phyloP scores from a whole-genome alignment of 495 filamentous ascomycete species.

The Articulospora tetracladia region DNA sequence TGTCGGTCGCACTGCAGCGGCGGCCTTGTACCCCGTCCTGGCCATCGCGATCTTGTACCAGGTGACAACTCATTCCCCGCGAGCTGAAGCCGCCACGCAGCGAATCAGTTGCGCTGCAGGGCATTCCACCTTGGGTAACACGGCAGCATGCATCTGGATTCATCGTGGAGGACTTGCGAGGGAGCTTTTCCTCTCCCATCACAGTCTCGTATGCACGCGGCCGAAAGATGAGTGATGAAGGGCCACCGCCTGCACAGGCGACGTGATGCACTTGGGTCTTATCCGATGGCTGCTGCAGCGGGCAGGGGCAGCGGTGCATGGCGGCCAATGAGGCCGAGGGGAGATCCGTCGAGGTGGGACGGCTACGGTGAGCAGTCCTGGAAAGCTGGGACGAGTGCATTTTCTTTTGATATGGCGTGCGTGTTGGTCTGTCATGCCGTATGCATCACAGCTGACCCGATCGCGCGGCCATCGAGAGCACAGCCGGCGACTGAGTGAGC shows the following conservation, averaged over 20 bases:
- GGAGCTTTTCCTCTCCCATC: not conserved
- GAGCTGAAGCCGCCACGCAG: not conserved
- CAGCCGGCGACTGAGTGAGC: too few species aligned
- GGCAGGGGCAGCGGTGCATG: too few species aligned
- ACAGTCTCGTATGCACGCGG: not conserved
- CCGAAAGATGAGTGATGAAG: not conserved
- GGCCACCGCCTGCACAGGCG: not conserved
- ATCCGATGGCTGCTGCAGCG: not conserved
- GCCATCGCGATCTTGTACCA: not conserved
- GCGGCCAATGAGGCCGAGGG: too few species aligned
- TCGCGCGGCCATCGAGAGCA: too few species aligned
- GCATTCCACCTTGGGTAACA: not conserved
- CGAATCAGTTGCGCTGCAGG: not conserved
- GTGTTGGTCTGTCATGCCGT: too few species aligned
- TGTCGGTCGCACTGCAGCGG: not conserved
- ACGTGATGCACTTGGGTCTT: not conserved
- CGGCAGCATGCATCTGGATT: not conserved
- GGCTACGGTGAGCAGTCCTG: too few species aligned
- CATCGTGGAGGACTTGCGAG: not conserved
- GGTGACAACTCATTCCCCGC: not conserved
- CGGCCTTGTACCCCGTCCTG: not conserved
- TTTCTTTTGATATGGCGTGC: too few species aligned
- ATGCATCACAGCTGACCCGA: too few species aligned
- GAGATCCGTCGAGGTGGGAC: too few species aligned
- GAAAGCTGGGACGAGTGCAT: too few species aligned